Evolutionary conservation across 192 early-diverging fungal genomes (phyloP).

Genomic region (Linnemannia schmuckeri): DNA sequence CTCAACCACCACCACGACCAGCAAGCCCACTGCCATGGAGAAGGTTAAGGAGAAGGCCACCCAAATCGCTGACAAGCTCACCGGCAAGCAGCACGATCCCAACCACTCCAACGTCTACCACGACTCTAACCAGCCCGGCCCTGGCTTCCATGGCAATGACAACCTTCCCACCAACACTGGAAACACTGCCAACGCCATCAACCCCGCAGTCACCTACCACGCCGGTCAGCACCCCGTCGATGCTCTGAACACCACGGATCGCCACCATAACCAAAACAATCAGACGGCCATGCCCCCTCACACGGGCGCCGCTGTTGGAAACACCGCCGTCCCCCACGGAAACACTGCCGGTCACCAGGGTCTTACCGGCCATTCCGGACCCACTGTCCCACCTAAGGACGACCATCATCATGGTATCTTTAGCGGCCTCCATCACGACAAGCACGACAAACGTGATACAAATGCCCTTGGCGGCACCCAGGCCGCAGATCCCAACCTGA

Average conservation of each 20-base stretch:
- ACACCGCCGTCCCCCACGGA: slow-evolving; percentile 23
- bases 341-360: not conserved
- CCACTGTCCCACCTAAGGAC: not conserved
- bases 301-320: slow-evolving; percentile 23
- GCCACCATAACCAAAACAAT: not conserved
- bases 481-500: not conserved
- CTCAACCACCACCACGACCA: slow-evolving; percentile 6
- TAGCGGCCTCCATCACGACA: not conserved
- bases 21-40: slow-evolving; percentile 39
- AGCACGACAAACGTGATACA: not conserved
- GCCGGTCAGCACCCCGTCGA: not conserved
- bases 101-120: not conserved
- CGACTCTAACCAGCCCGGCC: not conserved
- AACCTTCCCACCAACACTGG: not conserved
- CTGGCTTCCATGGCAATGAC: not conserved
- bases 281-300: slow-evolving; percentile 15
- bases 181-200: not conserved
- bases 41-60: slow-evolving; percentile 37
- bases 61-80: slow-evolving; percentile 31
- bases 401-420: not conserved
- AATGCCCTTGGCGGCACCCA: not conserved
- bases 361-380: not conserved
- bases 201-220: not conserved
- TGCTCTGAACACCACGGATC: not conserved
- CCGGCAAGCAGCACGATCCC: slow-evolving; percentile 18